Evolutionary conservation across 768 basidiomycete genomes (phyloP), one percentile per base, ranked within the genome.

Genomic region (Lanmaoa rubissima): DNA sequence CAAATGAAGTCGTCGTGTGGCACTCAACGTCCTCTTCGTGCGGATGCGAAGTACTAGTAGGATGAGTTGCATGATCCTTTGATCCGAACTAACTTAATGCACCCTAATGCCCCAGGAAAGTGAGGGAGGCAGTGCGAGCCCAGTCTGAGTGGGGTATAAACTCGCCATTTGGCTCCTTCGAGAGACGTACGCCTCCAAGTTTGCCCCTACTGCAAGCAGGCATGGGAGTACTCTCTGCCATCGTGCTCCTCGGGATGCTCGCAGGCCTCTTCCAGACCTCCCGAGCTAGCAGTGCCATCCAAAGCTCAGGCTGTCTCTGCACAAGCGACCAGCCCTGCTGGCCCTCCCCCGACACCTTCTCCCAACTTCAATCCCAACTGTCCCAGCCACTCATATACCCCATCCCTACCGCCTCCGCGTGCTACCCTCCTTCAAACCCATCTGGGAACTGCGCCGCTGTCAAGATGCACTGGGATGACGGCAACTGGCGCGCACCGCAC

Each of bases 371-470:
- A 9, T 61, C 65, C 5, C 65, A 74, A 48, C 48, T 82, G 26
- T 80, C 81, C 1, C 78, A 77, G 34, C 78, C 78, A 0, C 70
- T 82, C 32, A 48, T 82, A 9, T 62, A 69, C 17, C 81, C 79
- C 0, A 44, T 64, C 0, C 77, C 80, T 0, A 71, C 74, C 2
- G 78, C 75, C 3, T 70, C 70, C 1, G 67, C 72, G 1, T 82
- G 79, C 59, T 81, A 82, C 54, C 73, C 79, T 0, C 38, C 57
- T 5, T 61, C 62, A 0, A 47, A 70, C 24, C 71, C 75, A 1
- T 74, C 74, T 9, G 74, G 71, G 1, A 76, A 77, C 48, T 82
- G 80, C 60, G 61, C 69, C 0, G 71, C 66, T 0, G 69, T 76
- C 24, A 49, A 47, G 7, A 53, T 61, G 2, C 62, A 69, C 19